Evolutionary conservation across 306 rosid genomes (phyloP).

Genomic region (Lablab purpureus): DNA sequence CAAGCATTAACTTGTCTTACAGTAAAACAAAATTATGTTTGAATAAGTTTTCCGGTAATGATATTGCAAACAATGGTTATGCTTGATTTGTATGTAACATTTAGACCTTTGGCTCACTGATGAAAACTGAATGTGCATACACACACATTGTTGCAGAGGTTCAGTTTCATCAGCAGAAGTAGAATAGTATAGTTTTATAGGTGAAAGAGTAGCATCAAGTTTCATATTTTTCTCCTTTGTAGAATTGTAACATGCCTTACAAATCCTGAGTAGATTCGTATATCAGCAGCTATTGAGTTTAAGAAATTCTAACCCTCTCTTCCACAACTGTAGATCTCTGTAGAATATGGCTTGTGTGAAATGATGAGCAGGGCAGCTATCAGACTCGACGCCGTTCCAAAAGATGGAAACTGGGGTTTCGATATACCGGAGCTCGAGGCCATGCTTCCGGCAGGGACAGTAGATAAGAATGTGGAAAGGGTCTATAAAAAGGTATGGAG

Average conservation of each 20-base stretch:
- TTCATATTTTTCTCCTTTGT: neutral
- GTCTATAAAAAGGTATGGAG: slow-evolving; percentile 72
- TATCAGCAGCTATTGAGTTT: neutral
- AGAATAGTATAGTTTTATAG: neutral
- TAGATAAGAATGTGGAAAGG: slow-evolving; percentile 65
- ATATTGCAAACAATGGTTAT: neutral
- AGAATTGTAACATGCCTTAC: neutral
- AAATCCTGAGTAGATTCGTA: neutral
- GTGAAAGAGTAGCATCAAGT: neutral
- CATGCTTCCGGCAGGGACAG: slow-evolving; percentile 71
- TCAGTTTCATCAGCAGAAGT: slow-evolving; percentile 3
- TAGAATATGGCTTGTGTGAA: slow-evolving; percentile 91
- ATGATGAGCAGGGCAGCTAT: slow-evolving; percentile 77
- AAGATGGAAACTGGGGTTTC: slow-evolving; percentile 81
- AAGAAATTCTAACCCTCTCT: neutral
- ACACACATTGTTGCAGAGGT: neutral
- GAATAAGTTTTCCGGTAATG: neutral
- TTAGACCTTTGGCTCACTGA: slow-evolving; percentile 22
- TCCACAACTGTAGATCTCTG: slow-evolving; percentile 64
- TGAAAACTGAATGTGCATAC: neutral
- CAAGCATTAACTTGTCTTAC: neutral
- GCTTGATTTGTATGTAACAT: slow-evolving; percentile 11
- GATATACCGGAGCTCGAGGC: slow-evolving; percentile 73
- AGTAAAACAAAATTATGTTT: neutral
- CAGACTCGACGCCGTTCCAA: slow-evolving; percentile 58